Evolutionary conservation across 192 early-diverging fungal species (phyloP).

Genomic region (Umbelopsis vinacea): DNA sequence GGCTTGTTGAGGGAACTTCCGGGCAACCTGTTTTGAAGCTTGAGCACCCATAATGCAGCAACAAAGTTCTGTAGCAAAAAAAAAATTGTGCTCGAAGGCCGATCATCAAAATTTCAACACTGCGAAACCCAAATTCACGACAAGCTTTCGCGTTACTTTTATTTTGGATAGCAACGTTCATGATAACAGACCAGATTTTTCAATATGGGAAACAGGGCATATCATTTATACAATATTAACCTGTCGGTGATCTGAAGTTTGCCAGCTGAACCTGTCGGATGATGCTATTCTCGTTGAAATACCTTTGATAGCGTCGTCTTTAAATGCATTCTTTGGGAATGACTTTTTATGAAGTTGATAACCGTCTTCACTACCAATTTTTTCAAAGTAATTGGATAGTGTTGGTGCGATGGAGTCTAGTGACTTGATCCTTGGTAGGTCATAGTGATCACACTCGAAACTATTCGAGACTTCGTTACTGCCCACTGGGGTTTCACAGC

Average conservation of each 20-base stretch:
- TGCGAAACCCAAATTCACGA: neutral
- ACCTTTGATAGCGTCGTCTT: neutral
- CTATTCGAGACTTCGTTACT: too few relatives aligned
- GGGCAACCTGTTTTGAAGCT: constrained; percentile 31
- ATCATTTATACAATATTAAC: too few relatives aligned
- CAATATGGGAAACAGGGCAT: neutral
- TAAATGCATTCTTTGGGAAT: neutral
- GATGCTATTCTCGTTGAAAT: neutral
- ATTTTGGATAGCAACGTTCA: neutral
- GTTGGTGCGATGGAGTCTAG: neutral
- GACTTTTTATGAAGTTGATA: neutral
- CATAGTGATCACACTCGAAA: neutral
- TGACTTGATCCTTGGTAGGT: neutral
- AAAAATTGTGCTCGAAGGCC: neutral
- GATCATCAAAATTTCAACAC: neutral
- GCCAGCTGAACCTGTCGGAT: neutral
- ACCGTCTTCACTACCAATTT: neutral
- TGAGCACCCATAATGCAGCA: constrained; percentile 21
- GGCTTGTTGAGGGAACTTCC: constrained; percentile 29
- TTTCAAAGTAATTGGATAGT: neutral
- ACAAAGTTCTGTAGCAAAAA: neutral
- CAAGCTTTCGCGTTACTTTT: neutral
- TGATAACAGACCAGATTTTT: neutral
- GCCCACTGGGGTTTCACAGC: too few relatives aligned
- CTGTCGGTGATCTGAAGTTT: neutral